Base-by-base conservation (phyloP, 139 green algal genomes). In the Coccomyxa sp. region DNA sequence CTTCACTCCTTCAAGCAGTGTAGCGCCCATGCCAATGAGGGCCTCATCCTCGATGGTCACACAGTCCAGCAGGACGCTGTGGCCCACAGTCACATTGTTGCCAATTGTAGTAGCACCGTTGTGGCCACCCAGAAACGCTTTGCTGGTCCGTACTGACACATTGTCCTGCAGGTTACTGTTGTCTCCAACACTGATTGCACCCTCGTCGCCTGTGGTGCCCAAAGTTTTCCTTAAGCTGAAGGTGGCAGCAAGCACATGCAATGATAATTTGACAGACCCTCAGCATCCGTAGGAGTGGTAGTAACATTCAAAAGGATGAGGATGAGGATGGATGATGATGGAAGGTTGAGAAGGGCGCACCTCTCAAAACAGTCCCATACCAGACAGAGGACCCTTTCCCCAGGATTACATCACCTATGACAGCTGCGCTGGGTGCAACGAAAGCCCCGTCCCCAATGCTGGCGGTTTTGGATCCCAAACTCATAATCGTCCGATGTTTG, bases 101-200 rank as follows among this genome's bases (percentile, higher is more conserved):
- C 97, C 97, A 58, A 99, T 95, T 63, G 78, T 90, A 28, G 92
- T 95, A 27, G 91, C 82, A 18, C 59, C 13, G 1, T 16, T 38
- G 23, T 77, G 67, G 67, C 17, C 79, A 1, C 84, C 60, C 27
- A 88, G 51, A 23, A 25, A 85, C 0, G 66, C 58, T 15, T 32
- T 12, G 4, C 66, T 76, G 0, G 89, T 92, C 38, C 90, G 90
- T n/a, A 99, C 90, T 11, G 93, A 92, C 23, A 88, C 90, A 63
- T 92, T 92, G 82, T 99, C 97, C 91, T 99, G 97, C 76, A 99
- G 92, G 90, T 99, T 99, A 82, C 89, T 96, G 82, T 90, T 89
- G 13, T 88, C 80, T 16, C 97, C 97, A 16, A 99, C 91, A 3
- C 63, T 93, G 60, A 99, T 95, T 12, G 80, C 86, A 67, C 95